Evolutionary conservation across 2,329 filamentous ascomycete species (phyloP), one percentile per base, ranked within the genome.

Genomic region (Endocalyx cinctus): DNA sequence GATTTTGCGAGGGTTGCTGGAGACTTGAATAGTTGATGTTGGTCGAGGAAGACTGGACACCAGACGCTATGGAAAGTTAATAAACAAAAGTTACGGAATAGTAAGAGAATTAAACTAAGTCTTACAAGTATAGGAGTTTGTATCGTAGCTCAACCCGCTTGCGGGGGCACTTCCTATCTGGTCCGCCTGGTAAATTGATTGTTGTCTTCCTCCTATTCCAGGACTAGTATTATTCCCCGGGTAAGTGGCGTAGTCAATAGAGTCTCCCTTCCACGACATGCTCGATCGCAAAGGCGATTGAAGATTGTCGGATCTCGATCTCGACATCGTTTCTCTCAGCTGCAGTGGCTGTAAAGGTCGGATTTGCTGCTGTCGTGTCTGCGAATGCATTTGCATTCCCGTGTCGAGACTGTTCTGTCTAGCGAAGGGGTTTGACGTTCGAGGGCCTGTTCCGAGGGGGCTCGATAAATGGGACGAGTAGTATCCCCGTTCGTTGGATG

Each of bases 221-320:
- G 74, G 66, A 47, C 69, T 75, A 6, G 57, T 51, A 35, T 62
- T 64, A 7, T 60, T 59, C 12, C 58, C 60, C 29, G 69, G 63
- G 47, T 75, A 78, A 10, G 62, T 66, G 10, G 63, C 66, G 50
- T 78, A 80, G 46, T 78, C 74, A 36, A 79, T 67, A 2, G 70
- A 62, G 40, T 76, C 72, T 11, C 72, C 71, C 52, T 79, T 79
- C 77, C 77, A 81, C 10, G 74, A 72, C 71, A 79, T 75, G 49
- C 70, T 75, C 8, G 75, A 67, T 22, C 75, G 64, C 28, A 80
- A 57, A 3, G 76, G 74, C 11, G 75, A 79, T 38, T 79, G 73
- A 11, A 78, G 53, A 10, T 65, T 74, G 30, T 79, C 75, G 3
- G 74, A 71, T 41, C 76, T 66, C 10, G 74, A 70, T 36, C 75